phyloP scores from a whole-genome alignment of 768 basidiomycete genomes.

The Termitomyces sp. region DNA sequence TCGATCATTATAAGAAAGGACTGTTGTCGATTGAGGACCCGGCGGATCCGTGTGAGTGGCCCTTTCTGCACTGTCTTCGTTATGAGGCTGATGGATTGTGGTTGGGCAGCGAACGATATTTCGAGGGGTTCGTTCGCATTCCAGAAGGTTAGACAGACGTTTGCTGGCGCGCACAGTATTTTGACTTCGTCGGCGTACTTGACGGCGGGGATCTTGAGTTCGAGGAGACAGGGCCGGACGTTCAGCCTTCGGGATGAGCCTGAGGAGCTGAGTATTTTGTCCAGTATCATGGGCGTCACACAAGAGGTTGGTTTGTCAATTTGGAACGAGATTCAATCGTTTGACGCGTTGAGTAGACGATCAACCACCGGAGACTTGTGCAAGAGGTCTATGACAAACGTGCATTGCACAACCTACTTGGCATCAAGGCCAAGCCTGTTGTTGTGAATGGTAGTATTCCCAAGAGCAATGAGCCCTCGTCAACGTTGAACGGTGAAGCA shows the following conservation, averaged over 20 bases:
- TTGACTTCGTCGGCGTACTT: slow-evolving; percentile 72
- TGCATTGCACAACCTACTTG: slow-evolving; percentile 56
- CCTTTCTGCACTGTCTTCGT: neutral
- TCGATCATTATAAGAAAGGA: slow-evolving; percentile 46
- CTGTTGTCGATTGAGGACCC: slow-evolving; percentile 92
- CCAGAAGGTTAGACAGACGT: slow-evolving; percentile 71
- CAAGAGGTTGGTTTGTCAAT: slow-evolving; percentile 57
- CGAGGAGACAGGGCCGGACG: slow-evolving; percentile 49
- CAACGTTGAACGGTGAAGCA: neutral
- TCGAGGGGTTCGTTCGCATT: slow-evolving; percentile 86
- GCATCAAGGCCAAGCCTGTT: slow-evolving; percentile 27
- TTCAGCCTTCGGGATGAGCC: slow-evolving; percentile 43
- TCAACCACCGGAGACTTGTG: slow-evolving; percentile 68
- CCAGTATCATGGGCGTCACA: slow-evolving; percentile 77
- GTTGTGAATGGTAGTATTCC: neutral
- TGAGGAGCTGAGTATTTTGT: slow-evolving; percentile 75
- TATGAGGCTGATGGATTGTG: neutral
- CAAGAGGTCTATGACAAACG: slow-evolving; percentile 63
- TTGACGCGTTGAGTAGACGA: slow-evolving; percentile 42
- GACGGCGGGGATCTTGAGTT: slow-evolving; percentile 57
- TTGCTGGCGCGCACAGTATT: slow-evolving; percentile 78
- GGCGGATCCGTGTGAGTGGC: slow-evolving; percentile 71
- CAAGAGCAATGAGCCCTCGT: neutral
- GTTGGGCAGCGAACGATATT: slow-evolving; percentile 79
- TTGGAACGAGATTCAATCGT: neutral